Base-by-base conservation (phyloP, 2,329 filamentous ascomycete genomes). In the Fusarium verticillioides region DNA sequence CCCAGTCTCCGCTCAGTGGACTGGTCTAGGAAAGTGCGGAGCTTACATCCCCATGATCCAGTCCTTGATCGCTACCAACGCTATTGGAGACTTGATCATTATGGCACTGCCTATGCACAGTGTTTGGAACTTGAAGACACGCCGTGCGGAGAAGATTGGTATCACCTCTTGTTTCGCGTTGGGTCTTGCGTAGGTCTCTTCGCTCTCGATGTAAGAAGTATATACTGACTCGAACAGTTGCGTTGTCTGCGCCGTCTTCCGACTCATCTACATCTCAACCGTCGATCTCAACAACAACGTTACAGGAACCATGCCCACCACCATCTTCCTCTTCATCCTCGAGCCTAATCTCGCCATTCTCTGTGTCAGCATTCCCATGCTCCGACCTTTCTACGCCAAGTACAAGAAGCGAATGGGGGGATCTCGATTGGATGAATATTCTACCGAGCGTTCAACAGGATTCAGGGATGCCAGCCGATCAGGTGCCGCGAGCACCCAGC, bases 1-100 rank as follows among this genome's bases (percentile, higher is more conserved):
- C 0, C 86, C 85, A 0, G 79, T 87, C 10, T 73, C 81, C 11
- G 85, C 83, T 62, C 79, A 84, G 4, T 87, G 85, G 85, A 79
- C 84, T 12, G 78, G 78, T 0, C 70, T 76, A 12, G 78, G 78
- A 32, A 69, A 43, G 9, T 84, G 82, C 59, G 78, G 81, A n/a
- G 63, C 74, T 4, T 81, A 83, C 44, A 78, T 83, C 9, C 76
- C 78, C 6, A 79, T 83, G 68, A 82, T 83, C 21, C 79, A 83
- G 26, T 79, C 80, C 1, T 70, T 83, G 28, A 83, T 83, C 21
- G 74, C 80, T 5, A 82, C 82, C 59, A 84, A 84, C 43, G 79
- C 81, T 19, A 42, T 83, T 9, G 81, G 80, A 13, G 83, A 84
- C 49, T 53, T 83, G 18, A 60, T 83, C 44, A 83, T 84, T 43